Conservation (phyloP, 2,329 filamentous ascomycete genomes). For the Tolypocladium paradoxum region DNA sequence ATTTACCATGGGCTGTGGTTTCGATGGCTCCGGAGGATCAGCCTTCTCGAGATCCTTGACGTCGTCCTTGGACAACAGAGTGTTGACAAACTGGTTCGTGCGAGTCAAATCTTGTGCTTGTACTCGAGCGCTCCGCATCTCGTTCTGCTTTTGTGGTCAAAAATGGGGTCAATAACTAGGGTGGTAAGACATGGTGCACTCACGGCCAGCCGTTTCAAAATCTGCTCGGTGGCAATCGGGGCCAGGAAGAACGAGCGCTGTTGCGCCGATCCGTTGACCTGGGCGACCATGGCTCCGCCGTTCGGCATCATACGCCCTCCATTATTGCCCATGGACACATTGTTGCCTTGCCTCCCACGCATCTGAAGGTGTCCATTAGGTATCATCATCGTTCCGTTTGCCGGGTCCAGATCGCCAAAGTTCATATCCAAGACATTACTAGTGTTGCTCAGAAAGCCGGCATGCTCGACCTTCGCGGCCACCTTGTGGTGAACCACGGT, state of each 20-base stretch:
- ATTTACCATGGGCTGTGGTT: slow-evolving; percentile 35
- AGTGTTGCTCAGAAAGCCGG: slow-evolving; percentile 66
- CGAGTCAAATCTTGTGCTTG: slow-evolving; percentile 78
- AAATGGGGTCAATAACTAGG: background rate
- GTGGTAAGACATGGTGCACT: slow-evolving; percentile 5
- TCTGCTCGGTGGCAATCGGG: slow-evolving; percentile 85
- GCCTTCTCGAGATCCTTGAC: slow-evolving; percentile 47
- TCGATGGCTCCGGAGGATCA: slow-evolving; percentile 35
- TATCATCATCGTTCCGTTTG: slow-evolving; percentile 62
- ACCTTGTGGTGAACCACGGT: slow-evolving; percentile 98
- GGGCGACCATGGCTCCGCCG: slow-evolving; percentile 32
- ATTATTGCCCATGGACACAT: slow-evolving; percentile 50
- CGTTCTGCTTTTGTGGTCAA: slow-evolving; percentile 43
- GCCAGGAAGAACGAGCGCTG: slow-evolving; percentile 79
- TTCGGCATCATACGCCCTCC: slow-evolving; percentile 50
- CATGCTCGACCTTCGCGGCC: slow-evolving; percentile 90
- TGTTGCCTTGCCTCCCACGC: slow-evolving; percentile 59
- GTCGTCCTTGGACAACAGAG: slow-evolving; percentile 62
- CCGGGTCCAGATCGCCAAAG: slow-evolving; percentile 82
- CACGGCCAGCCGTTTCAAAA: slow-evolving; percentile 55
- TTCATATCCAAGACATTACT: slow-evolving; percentile 79
- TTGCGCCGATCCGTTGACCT: slow-evolving; percentile 52
- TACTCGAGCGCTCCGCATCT: slow-evolving; percentile 81
- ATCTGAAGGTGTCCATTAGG: slow-evolving; percentile 58
- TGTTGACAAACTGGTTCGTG: slow-evolving; percentile 70